Evolutionary conservation across 1,284 basidiomycete genomes (phyloP).

Genomic region (Cutaneotrichosporon cavernicola): DNA sequence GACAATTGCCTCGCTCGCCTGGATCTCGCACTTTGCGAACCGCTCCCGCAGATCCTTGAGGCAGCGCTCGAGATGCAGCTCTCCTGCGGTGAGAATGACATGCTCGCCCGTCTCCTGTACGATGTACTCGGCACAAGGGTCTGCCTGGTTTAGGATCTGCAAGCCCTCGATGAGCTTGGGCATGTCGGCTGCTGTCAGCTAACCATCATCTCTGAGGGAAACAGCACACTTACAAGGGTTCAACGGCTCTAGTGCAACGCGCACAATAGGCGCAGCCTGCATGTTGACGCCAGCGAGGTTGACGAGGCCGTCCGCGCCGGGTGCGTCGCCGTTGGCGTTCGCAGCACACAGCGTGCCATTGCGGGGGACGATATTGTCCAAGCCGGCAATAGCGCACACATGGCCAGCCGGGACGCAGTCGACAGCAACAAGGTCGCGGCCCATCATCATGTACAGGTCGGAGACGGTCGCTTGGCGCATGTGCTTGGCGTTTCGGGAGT

Average conservation of each 20-base stretch:
- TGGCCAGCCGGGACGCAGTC: constrained; percentile 87
- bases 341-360: constrained; percentile 86
- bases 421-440: constrained; percentile 82
- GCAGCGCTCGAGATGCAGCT: constrained; percentile 95
- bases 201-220: not conserved
- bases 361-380: constrained; percentile 86
- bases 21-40: constrained; percentile 89
- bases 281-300: constrained; percentile 78
- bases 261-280: constrained; percentile 82
- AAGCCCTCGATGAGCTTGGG: constrained; percentile 84
- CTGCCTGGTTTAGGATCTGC: constrained; percentile 87
- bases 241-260: constrained; percentile 88
- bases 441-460: constrained; percentile 97
- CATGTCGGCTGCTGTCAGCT: constrained; percentile 67
- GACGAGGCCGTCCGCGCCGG: constrained; percentile 58
- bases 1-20: constrained; percentile 91
- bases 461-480: constrained; percentile 64
- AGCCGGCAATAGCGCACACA: constrained; percentile 87
- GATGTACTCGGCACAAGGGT: constrained; percentile 95
- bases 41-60: constrained; percentile 91
- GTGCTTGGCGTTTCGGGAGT: constrained; percentile 71
- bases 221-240: constrained; percentile 60
- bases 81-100: constrained; percentile 94
- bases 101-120: constrained; percentile 97
- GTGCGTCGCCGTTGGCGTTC: constrained; percentile 47